These are phyloP conservation scores for Dispira parvispora DNA, from an alignment of 192 early-diverging fungal species.

Conservation along the genomic window DNA sequence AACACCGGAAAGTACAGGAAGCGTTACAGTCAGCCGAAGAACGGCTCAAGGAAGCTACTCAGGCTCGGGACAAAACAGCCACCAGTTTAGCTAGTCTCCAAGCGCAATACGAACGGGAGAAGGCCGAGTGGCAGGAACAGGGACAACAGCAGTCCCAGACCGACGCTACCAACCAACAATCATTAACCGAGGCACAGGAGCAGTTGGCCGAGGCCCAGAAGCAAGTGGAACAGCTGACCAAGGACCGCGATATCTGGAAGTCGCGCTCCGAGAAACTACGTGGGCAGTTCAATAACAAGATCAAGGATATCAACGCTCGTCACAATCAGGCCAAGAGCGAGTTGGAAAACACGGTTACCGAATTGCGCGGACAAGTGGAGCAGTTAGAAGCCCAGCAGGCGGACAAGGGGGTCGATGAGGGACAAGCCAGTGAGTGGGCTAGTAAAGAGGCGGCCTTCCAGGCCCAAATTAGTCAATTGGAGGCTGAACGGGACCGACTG, in stretches of 20 bases:
- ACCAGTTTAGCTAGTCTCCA: not conserved
- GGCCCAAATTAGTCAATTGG: too few relatives aligned
- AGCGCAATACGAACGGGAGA: not conserved
- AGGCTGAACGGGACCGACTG: too few relatives aligned
- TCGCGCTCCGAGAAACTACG: not conserved
- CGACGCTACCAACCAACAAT: not conserved
- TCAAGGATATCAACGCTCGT: constrained; percentile 11
- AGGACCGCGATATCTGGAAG: constrained; percentile 1
- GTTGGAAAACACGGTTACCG: constrained; percentile 11
- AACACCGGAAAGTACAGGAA: constrained; percentile 48
- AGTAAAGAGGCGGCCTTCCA: too few relatives aligned
- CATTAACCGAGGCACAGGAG: not conserved
- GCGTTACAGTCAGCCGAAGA: constrained; percentile 17
- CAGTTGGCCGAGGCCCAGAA: not conserved
- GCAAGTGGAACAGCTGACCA: too few relatives aligned
- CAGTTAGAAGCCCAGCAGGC: not conserved
- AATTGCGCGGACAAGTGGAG: constrained; percentile 15
- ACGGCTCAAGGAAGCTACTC: not conserved
- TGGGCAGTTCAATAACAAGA: constrained; percentile 14
- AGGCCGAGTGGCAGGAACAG: not conserved
- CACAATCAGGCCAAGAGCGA: not conserved
- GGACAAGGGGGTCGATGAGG: too few relatives aligned
- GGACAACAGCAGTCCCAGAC: not conserved
- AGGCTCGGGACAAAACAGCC: constrained; percentile 11
- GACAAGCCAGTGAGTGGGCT: too few relatives aligned